Evolutionary conservation across 164 flowering plant genomes (phyloP).

Genomic region (Buxus sempervirens): DNA sequence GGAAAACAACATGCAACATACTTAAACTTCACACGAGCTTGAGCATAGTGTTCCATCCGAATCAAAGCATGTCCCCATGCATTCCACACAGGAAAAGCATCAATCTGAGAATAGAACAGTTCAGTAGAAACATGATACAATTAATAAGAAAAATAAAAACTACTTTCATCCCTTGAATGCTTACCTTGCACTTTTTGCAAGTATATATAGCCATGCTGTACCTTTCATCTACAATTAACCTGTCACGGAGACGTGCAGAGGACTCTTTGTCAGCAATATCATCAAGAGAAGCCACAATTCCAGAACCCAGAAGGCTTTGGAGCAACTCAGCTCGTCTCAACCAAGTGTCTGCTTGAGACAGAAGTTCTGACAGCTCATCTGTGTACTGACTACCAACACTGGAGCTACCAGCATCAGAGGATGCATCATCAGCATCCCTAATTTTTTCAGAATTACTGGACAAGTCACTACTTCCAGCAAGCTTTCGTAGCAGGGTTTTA

Average conservation of each 20-base stretch:
- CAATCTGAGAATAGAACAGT: slow-evolving; percentile 56
- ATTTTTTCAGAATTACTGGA: slow-evolving; percentile 58
- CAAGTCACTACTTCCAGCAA: slow-evolving; percentile 66
- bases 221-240: slow-evolving; percentile 79
- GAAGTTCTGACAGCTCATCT: slow-evolving; percentile 77
- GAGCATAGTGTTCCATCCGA: slow-evolving; percentile 91
- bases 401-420: slow-evolving; percentile 96
- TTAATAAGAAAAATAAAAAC: neutral
- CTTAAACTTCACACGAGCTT: slow-evolving; percentile 99
- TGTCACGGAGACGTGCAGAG: slow-evolving; percentile 80
- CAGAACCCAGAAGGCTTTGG: slow-evolving; percentile 94
- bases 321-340: slow-evolving; percentile 93
- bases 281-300: slow-evolving; percentile 94
- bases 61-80: slow-evolving; percentile 98
- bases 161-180: slow-evolving; percentile 1
- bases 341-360: slow-evolving; percentile 82
- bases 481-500: slow-evolving; percentile 70
- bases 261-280: slow-evolving; percentile 93
- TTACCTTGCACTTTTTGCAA: slow-evolving; percentile 95
- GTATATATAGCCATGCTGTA: slow-evolving; percentile 99
- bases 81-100: slow-evolving; percentile 95
- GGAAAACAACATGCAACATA: slow-evolving; percentile 26
- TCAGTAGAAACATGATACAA: neutral
- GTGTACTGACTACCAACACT: slow-evolving; percentile 79
- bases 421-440: slow-evolving; percentile 81